Base-by-base conservation (phyloP, 805 yeast genomes). In the Candida chilensis region DNA sequence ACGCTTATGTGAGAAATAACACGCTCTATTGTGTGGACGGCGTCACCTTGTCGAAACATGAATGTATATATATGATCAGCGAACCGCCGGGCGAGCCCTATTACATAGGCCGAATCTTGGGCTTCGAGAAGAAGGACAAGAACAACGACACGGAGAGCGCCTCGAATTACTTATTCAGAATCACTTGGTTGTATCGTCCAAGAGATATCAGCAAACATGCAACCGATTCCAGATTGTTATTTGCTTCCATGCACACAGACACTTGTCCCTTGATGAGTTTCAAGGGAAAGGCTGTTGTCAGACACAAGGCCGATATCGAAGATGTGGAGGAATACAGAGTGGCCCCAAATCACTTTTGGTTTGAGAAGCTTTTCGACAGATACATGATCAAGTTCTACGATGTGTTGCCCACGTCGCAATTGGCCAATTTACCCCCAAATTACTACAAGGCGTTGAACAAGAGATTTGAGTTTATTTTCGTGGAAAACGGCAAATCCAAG, bases 81-180 rank as follows among this genome's bases (percentile, higher is more conserved):
- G 96, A 86, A 50, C 95, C 95, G 1, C 86, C 95, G 0, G 92
- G 95, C 2, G 96, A 86, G 44, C 96, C 97, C 0, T 92, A 82
- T 59, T 84, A 86, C 44, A 71, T 92, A 27, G 97, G 94, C 1
- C 64, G 90, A 25, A 67, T 90, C 24, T 71, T 84, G 64, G 92
- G 88, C 11, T 85, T 87, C 40, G 64, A 62, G 3, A 51, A 52
- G 30, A 67, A 60, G 40, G 64, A 59, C 31, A 52, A 50, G 32
- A 34, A 30, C 17, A 25, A n/a, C 8, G 41, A 40, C 3, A 41
- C 54, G 22, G 67, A 63, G 33, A 64, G 65, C 6, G 78, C 81
- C 3, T 65, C 64, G 17, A 64, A 65, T 30, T 80, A 63, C 48
- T 48, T 55, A 35, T 73, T 85, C 40, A 77, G 76, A 37, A 77